phyloP scores from a whole-genome alignment of 2,329 filamentous ascomycete genomes.

The Epichloe gansuensis region DNA sequence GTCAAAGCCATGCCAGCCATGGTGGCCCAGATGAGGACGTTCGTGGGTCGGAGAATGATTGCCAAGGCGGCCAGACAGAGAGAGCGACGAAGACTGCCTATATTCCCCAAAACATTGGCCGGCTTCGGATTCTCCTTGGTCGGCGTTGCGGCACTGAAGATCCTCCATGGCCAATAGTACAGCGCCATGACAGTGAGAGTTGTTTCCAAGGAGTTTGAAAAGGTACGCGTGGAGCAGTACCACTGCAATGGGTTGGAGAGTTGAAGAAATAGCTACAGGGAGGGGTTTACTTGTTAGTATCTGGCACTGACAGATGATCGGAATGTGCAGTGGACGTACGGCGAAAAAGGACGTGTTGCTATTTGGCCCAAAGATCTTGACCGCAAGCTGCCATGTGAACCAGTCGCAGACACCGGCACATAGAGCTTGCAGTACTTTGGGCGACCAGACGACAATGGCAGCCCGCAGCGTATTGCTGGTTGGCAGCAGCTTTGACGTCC shows the following conservation, averaged over 20 bases:
- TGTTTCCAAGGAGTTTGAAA: conserved; percentile 92
- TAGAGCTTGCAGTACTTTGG: conserved; percentile 62
- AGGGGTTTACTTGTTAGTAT: background rate
- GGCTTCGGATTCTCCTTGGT: conserved; percentile 28
- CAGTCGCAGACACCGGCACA: conserved; percentile 71
- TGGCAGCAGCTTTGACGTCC: conserved; percentile 39
- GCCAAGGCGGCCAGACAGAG: conserved; percentile 68
- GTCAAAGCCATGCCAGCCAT: conserved; percentile 40
- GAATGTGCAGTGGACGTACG: conserved; percentile 30
- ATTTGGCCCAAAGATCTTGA: conserved; percentile 54
- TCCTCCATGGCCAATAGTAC: conserved; percentile 75
- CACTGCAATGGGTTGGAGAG: conserved; percentile 64
- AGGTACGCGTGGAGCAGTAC: conserved; percentile 85
- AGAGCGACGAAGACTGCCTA: conserved; percentile 36
- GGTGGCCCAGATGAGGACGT: conserved; percentile 69
- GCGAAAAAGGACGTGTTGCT: conserved; percentile 54
- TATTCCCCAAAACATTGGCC: conserved; percentile 12
- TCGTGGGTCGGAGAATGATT: conserved; percentile 79
- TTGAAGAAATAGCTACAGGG: conserved; percentile 22
- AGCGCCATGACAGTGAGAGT: conserved; percentile 70
- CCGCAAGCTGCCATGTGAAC: conserved; percentile 75
- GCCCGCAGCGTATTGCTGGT: conserved; percentile 44
- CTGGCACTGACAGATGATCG: background rate
- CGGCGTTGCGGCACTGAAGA: conserved; percentile 33
- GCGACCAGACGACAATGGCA: conserved; percentile 56